Percentiles rank a stretch among this genome's conserved stretches.
phyloP scores from a whole-genome alignment of 371 early-diverging fungal species.

The Mucor velutinosus region DNA sequence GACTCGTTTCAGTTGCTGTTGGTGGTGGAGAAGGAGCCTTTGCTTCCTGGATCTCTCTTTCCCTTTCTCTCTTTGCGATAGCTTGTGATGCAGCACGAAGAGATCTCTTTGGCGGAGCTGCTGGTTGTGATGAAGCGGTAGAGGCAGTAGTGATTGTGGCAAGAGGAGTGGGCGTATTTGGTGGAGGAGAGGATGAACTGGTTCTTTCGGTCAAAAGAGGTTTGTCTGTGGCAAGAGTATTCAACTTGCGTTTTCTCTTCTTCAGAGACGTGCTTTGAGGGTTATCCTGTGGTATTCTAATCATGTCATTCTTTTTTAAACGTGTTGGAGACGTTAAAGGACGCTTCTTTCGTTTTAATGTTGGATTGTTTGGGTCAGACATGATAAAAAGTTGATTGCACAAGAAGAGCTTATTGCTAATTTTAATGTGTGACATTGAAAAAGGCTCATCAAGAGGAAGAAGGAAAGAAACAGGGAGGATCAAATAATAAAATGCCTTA shows the following conservation, averaged over 20 bases:
- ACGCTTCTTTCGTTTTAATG: neutral
- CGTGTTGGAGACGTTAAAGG: neutral
- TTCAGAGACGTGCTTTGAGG: neutral
- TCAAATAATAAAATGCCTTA: neutral
- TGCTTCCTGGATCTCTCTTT: neutral
- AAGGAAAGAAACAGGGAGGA: neutral
- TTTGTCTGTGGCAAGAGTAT: neutral
- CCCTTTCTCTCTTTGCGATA: slow-evolving; percentile 6
- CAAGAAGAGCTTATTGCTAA: neutral
- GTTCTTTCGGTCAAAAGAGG: neutral
- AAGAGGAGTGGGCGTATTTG: neutral
- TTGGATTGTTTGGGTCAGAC: neutral
- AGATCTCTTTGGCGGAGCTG: slow-evolving; percentile 6
- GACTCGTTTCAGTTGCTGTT: neutral
- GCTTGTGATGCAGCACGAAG: slow-evolving; percentile 8
- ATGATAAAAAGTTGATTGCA: neutral
- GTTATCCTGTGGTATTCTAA: neutral
- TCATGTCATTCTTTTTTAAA: neutral
- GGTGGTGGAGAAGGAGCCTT: neutral
- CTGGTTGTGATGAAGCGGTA: neutral
- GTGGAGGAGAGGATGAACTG: neutral
- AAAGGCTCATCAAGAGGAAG: neutral
- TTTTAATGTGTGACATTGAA: slow-evolving; percentile 5
- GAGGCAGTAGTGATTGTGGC: neutral
- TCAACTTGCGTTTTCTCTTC: neutral